Conservation (phyloP, 2,329 filamentous ascomycete genomes). For the Botrytis porri region DNA sequence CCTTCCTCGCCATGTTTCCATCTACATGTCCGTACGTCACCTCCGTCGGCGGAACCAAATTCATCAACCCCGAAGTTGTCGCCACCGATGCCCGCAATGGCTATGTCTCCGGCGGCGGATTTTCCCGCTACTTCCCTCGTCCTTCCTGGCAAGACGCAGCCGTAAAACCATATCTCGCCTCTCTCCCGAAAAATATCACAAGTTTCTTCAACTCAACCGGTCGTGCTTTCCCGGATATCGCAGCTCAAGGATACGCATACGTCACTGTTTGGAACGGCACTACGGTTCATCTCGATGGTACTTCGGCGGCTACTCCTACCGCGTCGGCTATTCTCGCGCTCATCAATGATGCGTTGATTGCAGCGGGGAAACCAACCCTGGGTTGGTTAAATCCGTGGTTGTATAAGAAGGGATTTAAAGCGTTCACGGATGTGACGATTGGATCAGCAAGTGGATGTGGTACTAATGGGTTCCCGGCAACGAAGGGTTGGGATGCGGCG, state of each 20-base stretch:
- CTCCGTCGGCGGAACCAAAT: constrained; percentile 51
- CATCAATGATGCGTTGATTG: constrained; percentile 60
- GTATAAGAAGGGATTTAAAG: constrained; percentile 39
- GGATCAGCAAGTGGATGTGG: constrained; percentile 42
- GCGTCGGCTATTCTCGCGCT: constrained; percentile 56
- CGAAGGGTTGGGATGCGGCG: constrained; percentile 40
- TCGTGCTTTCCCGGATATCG: constrained; percentile 51
- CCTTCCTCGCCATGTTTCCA: constrained; percentile 61
- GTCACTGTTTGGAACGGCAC: constrained; percentile 40
- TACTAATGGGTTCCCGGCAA: constrained; percentile 33
- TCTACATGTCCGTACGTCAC: constrained; percentile 66
- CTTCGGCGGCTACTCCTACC: constrained; percentile 53
- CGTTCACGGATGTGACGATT: constrained; percentile 41
- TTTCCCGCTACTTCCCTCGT: constrained; percentile 48
- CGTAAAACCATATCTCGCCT: constrained; percentile 42
- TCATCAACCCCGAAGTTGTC: constrained; percentile 41
- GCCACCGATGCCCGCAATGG: constrained; percentile 37
- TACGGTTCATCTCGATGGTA: constrained; percentile 45
- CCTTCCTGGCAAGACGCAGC: constrained; percentile 46
- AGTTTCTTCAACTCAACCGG: constrained; percentile 45
- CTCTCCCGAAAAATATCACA: constrained; percentile 44
- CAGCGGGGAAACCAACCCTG: constrained; percentile 45
- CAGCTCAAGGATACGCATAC: constrained; percentile 57
- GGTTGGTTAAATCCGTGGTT: constrained; percentile 46
- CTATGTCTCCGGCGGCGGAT: constrained; percentile 47